Evolutionary conservation across 2,329 filamentous ascomycete genomes (phyloP), one percentile per base, ranked within the genome.

Genomic region (Botrytis medusae): DNA sequence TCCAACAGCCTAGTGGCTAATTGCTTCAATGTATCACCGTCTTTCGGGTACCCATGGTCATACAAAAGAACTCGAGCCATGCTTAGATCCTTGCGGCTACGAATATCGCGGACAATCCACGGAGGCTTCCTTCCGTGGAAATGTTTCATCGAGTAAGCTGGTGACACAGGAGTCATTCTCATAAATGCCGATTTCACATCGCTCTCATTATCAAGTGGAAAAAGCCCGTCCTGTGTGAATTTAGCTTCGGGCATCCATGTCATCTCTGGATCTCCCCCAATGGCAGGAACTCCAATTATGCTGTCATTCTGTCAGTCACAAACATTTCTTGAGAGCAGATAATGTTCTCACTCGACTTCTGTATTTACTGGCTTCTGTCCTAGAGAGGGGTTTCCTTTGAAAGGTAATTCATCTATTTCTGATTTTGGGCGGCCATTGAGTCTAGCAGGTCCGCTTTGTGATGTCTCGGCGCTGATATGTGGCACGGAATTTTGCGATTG

Each of bases 1-100:
- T 67, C 46, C 34, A 67, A 40, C n/a, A 67, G 46, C 20, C 34
- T 54, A 18, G 20, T 54, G 25, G 32, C 46, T 4, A 54, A 40
- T 40, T 68, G 48, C 40, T 68, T 68, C 25, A 68, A 42, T 42
- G 48, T 57, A 22, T 68, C 64, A 29, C 64, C 34, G 20, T 54
- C 34, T 40, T 68, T 42, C 9, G 46, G 34, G 12, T 22, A 57
- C 34, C 64, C 46, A 29, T 67, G 32, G 32, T 14, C 63, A 67
- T 51, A 67, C 6, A 67, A 29, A 67, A 67, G 44, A 37, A 67
- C 32, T n/a, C 63, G 44, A 20, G 32, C 46, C 63, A 54, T 67
- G 12, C 48, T 25, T 12, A 54, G 46, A 14, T 68, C 34, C 8
- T 54, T 29, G 7, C 25, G 46, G 4, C 46, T 54, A 14, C 48